A percentile compares a stretch with the other conserved stretches of the same genome.
These are phyloP conservation scores for Xylaria longipes DNA, from an alignment of 495 filamentous ascomycete species.

Conservation along the genomic window DNA sequence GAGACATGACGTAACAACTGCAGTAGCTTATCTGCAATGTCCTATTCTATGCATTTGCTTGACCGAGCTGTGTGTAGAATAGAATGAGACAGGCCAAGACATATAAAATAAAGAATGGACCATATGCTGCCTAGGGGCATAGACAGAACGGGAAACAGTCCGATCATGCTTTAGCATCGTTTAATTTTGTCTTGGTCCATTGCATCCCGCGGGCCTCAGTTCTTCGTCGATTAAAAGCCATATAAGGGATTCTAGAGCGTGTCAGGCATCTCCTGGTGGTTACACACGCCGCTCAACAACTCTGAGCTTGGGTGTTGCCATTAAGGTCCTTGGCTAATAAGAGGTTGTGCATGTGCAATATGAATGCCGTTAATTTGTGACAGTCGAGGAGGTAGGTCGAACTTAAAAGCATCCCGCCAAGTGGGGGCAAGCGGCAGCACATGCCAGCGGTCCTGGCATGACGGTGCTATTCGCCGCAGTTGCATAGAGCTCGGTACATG, in stretches of 20 bases:
- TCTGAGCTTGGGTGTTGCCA: neutral
- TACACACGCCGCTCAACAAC: neutral
- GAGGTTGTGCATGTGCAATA: too few relatives aligned
- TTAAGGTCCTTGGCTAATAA: neutral
- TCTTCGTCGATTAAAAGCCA: neutral
- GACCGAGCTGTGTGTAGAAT: neutral
- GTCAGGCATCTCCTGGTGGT: neutral
- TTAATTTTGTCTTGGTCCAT: neutral
- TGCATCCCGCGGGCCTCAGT: neutral
- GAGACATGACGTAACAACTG: constrained; percentile 18
- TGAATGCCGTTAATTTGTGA: neutral
- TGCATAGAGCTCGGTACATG: constrained; percentile 21
- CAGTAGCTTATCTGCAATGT: constrained; percentile 5
- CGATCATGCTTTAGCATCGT: neutral
- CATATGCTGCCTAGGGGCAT: too few relatives aligned
- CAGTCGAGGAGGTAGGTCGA: neutral
- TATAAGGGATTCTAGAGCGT: constrained; percentile 5
- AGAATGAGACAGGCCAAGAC: neutral
- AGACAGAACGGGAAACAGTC: neutral
- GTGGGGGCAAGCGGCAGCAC: constrained; percentile 2
- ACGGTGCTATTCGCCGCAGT: constrained; percentile 1
- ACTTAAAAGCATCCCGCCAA: neutral
- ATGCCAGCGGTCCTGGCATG: neutral
- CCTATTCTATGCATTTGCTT: neutral
- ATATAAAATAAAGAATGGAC: too few relatives aligned